Evolutionary conservation across 345 rosid species (phyloP).

Genomic region (Noccaea caerulescens): DNA sequence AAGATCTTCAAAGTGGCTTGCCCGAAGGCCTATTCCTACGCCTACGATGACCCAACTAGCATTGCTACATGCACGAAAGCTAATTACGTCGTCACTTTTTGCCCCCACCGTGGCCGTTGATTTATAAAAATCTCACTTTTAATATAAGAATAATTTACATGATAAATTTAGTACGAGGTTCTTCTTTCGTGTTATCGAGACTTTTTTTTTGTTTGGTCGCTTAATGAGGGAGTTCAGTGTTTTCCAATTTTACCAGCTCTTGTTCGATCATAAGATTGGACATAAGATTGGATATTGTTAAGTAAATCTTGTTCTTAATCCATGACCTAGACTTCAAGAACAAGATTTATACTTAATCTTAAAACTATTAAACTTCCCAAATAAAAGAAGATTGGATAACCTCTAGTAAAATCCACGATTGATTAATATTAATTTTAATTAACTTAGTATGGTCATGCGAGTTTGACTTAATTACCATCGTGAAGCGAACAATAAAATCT

Average conservation of each 20-base stretch:
- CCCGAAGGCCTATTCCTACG: constrained; percentile 55
- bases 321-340: too few relatives aligned
- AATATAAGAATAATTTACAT: constrained; percentile 15
- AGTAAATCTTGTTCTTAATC: too few relatives aligned
- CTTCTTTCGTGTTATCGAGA: not conserved
- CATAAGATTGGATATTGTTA: too few relatives aligned
- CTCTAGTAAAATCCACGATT: too few relatives aligned
- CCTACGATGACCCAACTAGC: constrained; percentile 58
- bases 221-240: not conserved
- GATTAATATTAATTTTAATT: too few relatives aligned
- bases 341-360: too few relatives aligned
- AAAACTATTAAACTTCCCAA: too few relatives aligned
- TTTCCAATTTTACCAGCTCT: not conserved
- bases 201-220: not conserved
- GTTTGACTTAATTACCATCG: constrained; percentile 5
- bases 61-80: constrained; percentile 44
- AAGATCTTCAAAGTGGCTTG: constrained; percentile 53
- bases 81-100: constrained; percentile 51
- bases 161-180: constrained; percentile 11
- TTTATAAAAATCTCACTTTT: not conserved
- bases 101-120: constrained; percentile 45
- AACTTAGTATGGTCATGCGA: not conserved
- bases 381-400: too few relatives aligned
- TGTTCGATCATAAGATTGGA: not conserved
- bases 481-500: constrained; percentile 20